Conservation (phyloP, 1,139 yeast genomes). For the Debaryomyces fabryi region DNA sequence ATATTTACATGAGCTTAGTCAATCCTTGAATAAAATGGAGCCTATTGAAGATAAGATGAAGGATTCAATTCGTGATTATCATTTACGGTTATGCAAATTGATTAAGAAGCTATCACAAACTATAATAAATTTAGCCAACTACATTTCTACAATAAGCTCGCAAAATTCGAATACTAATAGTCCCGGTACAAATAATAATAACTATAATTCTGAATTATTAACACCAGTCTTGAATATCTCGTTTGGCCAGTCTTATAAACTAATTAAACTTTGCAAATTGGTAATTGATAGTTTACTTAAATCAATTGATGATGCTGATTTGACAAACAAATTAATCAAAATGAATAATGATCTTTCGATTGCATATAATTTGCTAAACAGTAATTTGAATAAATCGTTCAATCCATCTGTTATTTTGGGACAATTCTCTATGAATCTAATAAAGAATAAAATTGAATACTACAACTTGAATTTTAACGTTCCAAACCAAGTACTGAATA, state of each 20-base stretch:
- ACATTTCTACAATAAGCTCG: slow-evolving; percentile 21
- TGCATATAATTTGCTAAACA: slow-evolving; percentile 36
- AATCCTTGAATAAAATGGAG: slow-evolving; percentile 17
- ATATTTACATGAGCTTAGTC: slow-evolving; percentile 32
- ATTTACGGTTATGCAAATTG: slow-evolving; percentile 48
- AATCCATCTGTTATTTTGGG: slow-evolving; percentile 25
- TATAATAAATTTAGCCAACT: slow-evolving; percentile 38
- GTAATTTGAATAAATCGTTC: slow-evolving; percentile 24
- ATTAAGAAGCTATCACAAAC: slow-evolving; percentile 43
- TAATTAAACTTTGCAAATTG: slow-evolving; percentile 39
- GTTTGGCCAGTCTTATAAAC: slow-evolving; percentile 36
- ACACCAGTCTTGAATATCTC: slow-evolving; percentile 42
- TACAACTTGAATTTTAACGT: slow-evolving; percentile 33
- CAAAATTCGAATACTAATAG: slow-evolving; percentile 12
- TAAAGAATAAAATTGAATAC: slow-evolving; percentile 29
- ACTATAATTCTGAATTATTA: slow-evolving; percentile 17
- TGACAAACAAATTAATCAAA: slow-evolving; percentile 33
- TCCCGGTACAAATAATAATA: slow-evolving; percentile 3
- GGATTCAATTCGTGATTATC: slow-evolving; percentile 48
- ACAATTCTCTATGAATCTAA: slow-evolving; percentile 22
- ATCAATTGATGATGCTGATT: slow-evolving; percentile 27
- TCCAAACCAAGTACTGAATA: slow-evolving; percentile 2
- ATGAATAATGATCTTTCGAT: slow-evolving; percentile 43
- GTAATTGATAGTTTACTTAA: slow-evolving; percentile 35
- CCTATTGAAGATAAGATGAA: slow-evolving; percentile 38